A percentile compares a stretch with the other conserved stretches of the same genome.
These are phyloP conservation scores for Candida maesae DNA, from an alignment of 805 yeast genomes.

Conservation along the genomic window DNA sequence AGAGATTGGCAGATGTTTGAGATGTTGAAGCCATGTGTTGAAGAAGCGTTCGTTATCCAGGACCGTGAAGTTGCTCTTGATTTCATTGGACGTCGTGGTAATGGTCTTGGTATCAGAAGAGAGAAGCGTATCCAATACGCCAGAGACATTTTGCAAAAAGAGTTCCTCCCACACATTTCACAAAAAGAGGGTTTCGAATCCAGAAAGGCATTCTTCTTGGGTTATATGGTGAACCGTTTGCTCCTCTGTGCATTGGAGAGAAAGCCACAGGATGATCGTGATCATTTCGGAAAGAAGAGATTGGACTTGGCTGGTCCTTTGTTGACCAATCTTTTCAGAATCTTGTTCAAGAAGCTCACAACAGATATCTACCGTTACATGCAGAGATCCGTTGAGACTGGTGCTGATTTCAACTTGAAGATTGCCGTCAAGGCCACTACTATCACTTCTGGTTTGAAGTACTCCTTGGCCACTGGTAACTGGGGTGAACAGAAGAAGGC, in stretches of 20 bases:
- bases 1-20: slow-evolving; percentile 99
- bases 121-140: slow-evolving; percentile 99
- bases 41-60: slow-evolving; percentile 97
- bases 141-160: slow-evolving; percentile 92
- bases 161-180: slow-evolving; percentile 93
- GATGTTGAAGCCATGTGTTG: slow-evolving; percentile 98
- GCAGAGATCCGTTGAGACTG: slow-evolving; percentile 98
- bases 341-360: slow-evolving; percentile 90
- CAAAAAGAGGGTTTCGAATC: slow-evolving; percentile 97
- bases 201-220: slow-evolving; percentile 93
- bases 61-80: slow-evolving; percentile 98
- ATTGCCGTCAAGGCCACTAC: slow-evolving; percentile 97
- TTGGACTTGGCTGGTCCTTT: slow-evolving; percentile 98
- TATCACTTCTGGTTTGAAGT: slow-evolving; percentile 94
- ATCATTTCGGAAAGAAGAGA: slow-evolving; percentile 98
- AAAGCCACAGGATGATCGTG: slow-evolving; percentile 98
- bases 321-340: slow-evolving; percentile 91
- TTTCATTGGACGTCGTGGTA: slow-evolving; percentile 97
- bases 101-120: slow-evolving; percentile 91
- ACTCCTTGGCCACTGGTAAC: slow-evolving; percentile 98
- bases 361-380: slow-evolving; percentile 94
- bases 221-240: slow-evolving; percentile 96
- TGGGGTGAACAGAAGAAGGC: slow-evolving; percentile 99
- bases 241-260: slow-evolving; percentile 94
- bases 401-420: slow-evolving; percentile 93